Percentiles rank a stretch among this genome's conserved stretches.
phyloP scores from a whole-genome alignment of 2,329 filamentous ascomycete genomes.

The Fusarium xylarioides region DNA sequence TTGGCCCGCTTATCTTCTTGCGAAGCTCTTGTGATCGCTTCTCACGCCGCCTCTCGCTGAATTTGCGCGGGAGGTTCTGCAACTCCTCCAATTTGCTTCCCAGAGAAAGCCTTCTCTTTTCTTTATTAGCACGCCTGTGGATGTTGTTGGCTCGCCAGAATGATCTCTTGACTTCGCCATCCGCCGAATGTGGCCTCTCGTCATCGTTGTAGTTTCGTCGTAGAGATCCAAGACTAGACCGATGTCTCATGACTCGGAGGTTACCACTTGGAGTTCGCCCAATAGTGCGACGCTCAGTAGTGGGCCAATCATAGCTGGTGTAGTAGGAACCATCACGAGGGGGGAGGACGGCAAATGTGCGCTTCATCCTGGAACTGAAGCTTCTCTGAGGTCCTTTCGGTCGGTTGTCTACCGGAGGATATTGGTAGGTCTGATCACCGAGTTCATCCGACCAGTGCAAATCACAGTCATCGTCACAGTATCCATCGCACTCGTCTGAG shows the following conservation, averaged over 20 bases:
- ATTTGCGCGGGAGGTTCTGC: conserved; percentile 61
- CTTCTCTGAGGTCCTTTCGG: conserved; percentile 56
- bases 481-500: conserved; percentile 43
- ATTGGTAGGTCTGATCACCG: conserved; percentile 54
- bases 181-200: conserved; percentile 50
- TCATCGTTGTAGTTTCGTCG: conserved; percentile 34
- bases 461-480: conserved; percentile 41
- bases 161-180: conserved; percentile 33
- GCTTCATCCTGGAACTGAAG: conserved; percentile 63
- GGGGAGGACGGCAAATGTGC: conserved; percentile 69
- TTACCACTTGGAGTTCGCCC: conserved; percentile 68
- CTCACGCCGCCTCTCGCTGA: conserved; percentile 68
- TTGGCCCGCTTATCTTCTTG: conserved; percentile 67
- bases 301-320: conserved; percentile 46
- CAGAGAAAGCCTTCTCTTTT: conserved; percentile 50
- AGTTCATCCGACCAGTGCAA: conserved; percentile 46
- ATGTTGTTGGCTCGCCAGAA: conserved; percentile 48
- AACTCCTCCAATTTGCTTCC: conserved; percentile 62
- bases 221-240: conserved; percentile 58
- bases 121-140: conserved; percentile 38
- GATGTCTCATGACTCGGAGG: conserved; percentile 65
- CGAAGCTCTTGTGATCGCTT: conserved; percentile 67
- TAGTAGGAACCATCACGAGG: conserved; percentile 50
- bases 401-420: conserved; percentile 61
- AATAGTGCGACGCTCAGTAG: conserved; percentile 65